A percentile compares a stretch with the other conserved stretches of the same genome.
Evolutionary conservation across 2,329 filamentous ascomycete genomes (phyloP).

Genomic region (Aureobasidium sp.): DNA sequence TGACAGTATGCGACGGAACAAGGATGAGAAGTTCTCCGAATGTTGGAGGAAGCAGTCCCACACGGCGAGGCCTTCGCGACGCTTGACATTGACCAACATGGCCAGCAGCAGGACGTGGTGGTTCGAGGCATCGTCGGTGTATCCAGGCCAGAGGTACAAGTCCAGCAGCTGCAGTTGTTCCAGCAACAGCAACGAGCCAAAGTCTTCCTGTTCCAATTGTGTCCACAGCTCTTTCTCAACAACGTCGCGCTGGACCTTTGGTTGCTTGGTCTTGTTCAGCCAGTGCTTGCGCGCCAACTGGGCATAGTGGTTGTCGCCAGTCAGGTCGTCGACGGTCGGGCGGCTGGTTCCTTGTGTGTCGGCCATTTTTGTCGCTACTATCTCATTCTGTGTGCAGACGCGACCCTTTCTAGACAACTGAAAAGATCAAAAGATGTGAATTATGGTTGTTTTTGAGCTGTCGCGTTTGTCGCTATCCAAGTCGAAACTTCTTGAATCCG

Average conservation of each 20-base stretch:
- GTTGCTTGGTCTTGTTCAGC: constrained; percentile 58
- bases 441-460: neutral
- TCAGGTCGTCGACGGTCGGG: constrained; percentile 61
- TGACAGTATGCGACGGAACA: constrained; percentile 85
- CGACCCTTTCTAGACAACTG: constrained; percentile 2
- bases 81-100: constrained; percentile 80
- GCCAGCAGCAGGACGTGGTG: constrained; percentile 84
- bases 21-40: constrained; percentile 72
- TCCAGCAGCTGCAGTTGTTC: constrained; percentile 90
- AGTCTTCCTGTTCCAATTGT: constrained; percentile 71
- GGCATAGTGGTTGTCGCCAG: constrained; percentile 59
- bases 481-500: constrained; percentile 8
- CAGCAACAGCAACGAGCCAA: constrained; percentile 70
- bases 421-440: neutral
- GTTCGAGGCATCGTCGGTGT: constrained; percentile 81
- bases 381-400: constrained; percentile 8
- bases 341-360: constrained; percentile 35
- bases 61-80: constrained; percentile 75
- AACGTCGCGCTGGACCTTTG: constrained; percentile 70
- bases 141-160: constrained; percentile 92
- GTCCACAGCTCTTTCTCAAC: constrained; percentile 88
- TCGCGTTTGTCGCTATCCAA: constrained; percentile 1
- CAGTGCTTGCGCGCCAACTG: constrained; percentile 77
- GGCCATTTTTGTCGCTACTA: constrained; percentile 6
- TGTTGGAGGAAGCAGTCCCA: constrained; percentile 77